A percentile compares a stretch with the other conserved stretches of the same genome.
Conservation (phyloP, 345 rosid genomes). For the Xanthoceras sorbifolium region DNA sequence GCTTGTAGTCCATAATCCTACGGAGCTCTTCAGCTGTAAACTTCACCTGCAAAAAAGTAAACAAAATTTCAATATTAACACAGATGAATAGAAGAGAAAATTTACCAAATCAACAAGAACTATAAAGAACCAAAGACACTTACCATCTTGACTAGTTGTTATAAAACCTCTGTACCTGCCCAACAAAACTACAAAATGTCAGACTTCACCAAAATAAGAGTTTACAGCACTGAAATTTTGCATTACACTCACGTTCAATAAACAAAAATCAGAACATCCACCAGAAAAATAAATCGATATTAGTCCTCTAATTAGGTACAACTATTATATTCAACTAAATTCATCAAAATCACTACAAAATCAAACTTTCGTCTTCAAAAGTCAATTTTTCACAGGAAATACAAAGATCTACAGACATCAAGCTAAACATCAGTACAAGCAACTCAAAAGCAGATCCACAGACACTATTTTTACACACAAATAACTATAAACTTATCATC, state of each 20-base stretch:
- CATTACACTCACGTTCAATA: no score
- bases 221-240: no score
- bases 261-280: no score
- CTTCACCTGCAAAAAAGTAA: conserved; percentile 49
- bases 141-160: conserved; percentile 32
- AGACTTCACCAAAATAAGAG: no score
- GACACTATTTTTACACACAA: not conserved
- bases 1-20: conserved; percentile 58
- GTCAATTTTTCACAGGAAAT: not conserved
- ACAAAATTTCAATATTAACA: not conserved
- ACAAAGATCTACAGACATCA: not conserved
- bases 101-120: not conserved
- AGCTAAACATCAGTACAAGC: not conserved
- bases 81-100: not conserved
- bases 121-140: not conserved
- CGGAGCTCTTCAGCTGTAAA: conserved; percentile 67
- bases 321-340: not conserved
- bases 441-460: not conserved
- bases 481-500: no score
- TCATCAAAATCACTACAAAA: not conserved
- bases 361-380: no score
- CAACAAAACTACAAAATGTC: not conserved
- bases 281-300: no score
- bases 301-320: no score
- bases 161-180: conserved; percentile 3